A percentile compares a stretch with the other conserved stretches of the same genome.
Conservation (phyloP, 257 asterid genomes). For the Leonotis leonurus region DNA sequence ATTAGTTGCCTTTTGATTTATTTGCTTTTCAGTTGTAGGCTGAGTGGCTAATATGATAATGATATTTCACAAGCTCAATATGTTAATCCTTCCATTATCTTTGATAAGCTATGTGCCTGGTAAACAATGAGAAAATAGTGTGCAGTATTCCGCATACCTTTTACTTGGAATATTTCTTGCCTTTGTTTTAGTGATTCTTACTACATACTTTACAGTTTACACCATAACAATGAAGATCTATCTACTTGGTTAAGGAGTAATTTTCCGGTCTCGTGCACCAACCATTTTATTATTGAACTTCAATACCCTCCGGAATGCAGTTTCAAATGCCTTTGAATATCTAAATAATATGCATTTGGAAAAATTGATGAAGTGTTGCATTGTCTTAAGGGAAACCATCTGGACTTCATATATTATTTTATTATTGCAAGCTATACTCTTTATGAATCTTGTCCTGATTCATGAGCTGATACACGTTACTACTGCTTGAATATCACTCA, state of each 20-base stretch:
- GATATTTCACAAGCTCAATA: background rate
- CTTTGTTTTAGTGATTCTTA: background rate
- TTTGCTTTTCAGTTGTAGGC: constrained; percentile 7
- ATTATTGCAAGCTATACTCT: too few species aligned
- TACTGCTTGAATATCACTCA: constrained; percentile 21
- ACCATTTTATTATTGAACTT: background rate
- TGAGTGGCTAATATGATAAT: background rate
- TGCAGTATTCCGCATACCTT: background rate
- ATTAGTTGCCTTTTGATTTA: background rate
- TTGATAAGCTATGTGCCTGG: background rate
- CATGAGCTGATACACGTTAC: constrained; percentile 1
- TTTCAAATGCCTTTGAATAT: background rate
- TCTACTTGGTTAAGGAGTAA: background rate
- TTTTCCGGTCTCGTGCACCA: background rate
- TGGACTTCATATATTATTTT: background rate
- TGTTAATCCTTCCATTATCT: background rate
- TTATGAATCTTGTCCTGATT: background rate
- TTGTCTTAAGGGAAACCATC: too few species aligned
- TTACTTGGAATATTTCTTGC: background rate
- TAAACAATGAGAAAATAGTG: background rate
- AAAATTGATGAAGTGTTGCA: background rate
- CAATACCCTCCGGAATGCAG: background rate
- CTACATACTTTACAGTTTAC: background rate
- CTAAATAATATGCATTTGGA: background rate
- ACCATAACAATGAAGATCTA: background rate